Conservation (phyloP, 106 monocot species). For the Dioscorea zingiberensis region DNA sequence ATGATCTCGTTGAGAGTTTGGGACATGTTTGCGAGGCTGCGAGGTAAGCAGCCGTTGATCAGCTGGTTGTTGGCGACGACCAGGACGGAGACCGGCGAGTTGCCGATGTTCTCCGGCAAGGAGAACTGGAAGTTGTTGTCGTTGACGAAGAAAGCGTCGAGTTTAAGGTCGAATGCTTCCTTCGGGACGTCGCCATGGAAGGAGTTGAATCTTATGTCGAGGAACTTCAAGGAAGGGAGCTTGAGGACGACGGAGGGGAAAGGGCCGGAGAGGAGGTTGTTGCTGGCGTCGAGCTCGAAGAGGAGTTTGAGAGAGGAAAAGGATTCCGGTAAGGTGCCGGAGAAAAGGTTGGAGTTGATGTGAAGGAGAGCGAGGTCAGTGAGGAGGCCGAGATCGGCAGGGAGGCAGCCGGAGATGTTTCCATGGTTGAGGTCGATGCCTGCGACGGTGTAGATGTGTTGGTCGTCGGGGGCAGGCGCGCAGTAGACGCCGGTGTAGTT, state of each 20-base stretch:
- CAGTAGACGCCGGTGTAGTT: slow-evolving; percentile 55
- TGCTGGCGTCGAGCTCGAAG: slow-evolving; percentile 39
- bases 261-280: slow-evolving; percentile 27
- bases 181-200: slow-evolving; percentile 33
- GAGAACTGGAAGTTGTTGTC: slow-evolving; percentile 40
- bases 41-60: slow-evolving; percentile 47
- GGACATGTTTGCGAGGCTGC: slow-evolving; percentile 31
- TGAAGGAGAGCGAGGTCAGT: slow-evolving; percentile 19
- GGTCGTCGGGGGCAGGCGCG: slow-evolving; percentile 38
- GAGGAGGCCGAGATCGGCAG: slow-evolving; percentile 18
- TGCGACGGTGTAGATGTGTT: slow-evolving; percentile 26
- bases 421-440: slow-evolving; percentile 43
- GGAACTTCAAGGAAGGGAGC: slow-evolving; percentile 28
- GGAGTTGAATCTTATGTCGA: slow-evolving; percentile 47
- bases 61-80: slow-evolving; percentile 43
- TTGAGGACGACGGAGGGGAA: slow-evolving; percentile 33
- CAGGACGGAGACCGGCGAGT: slow-evolving; percentile 39
- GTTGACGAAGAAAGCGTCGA: slow-evolving; percentile 65
- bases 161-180: slow-evolving; percentile 23
- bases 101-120: slow-evolving; percentile 32
- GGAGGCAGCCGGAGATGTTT: slow-evolving; percentile 25
- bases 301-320: slow-evolving; percentile 3
- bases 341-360: slow-evolving; percentile 23
- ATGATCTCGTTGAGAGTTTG: slow-evolving; percentile 38
- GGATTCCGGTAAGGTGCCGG: slow-evolving; percentile 3